Evolutionary conservation across 2,329 filamentous ascomycete genomes (phyloP).

Genomic region (Neophaeococcomyces mojaviensis): DNA sequence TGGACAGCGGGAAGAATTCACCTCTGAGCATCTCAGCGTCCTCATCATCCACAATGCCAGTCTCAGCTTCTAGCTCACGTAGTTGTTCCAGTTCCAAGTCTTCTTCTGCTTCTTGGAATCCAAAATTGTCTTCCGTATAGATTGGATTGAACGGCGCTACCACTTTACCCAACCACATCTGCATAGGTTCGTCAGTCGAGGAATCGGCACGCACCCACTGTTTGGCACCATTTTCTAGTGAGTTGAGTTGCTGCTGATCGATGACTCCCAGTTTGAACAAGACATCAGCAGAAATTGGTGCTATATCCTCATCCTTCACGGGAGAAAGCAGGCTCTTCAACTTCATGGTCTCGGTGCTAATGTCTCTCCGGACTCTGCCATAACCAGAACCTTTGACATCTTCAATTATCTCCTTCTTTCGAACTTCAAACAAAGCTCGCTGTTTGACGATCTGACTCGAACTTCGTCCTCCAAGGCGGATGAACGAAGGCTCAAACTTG

Average conservation of each 20-base stretch:
- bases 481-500: constrained; percentile 54
- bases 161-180: constrained; percentile 51
- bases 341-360: constrained; percentile 32
- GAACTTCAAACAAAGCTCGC: constrained; percentile 59
- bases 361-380: constrained; percentile 31
- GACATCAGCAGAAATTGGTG: constrained; percentile 46
- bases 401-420: constrained; percentile 28
- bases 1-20: constrained; percentile 34
- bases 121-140: constrained; percentile 43
- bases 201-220: constrained; percentile 33
- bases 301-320: constrained; percentile 31
- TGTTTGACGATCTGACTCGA: constrained; percentile 58
- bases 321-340: constrained; percentile 37
- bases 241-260: constrained; percentile 55
- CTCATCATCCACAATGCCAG: constrained; percentile 44
- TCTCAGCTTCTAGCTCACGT: constrained; percentile 54
- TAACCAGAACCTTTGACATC: constrained; percentile 36
- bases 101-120: constrained; percentile 51
- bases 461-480: constrained; percentile 63
- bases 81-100: constrained; percentile 56
- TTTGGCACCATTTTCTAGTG: constrained; percentile 46
- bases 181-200: constrained; percentile 35
- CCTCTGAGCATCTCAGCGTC: constrained; percentile 48
- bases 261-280: constrained; percentile 54
- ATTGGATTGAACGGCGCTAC: constrained; percentile 39